phyloP scores from a whole-genome alignment of 2,329 filamentous ascomycete genomes.

The Passalora sequoiae region DNA sequence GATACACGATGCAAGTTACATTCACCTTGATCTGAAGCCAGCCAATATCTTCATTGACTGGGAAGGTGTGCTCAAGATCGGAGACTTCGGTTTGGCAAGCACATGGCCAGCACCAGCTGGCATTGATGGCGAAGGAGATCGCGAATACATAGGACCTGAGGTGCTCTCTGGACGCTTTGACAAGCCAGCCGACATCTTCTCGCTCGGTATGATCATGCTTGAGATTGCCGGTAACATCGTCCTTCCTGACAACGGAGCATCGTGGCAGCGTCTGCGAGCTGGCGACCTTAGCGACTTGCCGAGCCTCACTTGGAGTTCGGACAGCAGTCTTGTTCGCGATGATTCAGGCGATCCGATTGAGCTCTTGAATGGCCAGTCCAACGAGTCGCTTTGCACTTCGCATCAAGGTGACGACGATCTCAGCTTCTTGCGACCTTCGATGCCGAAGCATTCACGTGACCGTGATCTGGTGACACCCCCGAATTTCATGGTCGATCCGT shows the following conservation, averaged over 20 bases:
- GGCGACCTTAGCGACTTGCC: conserved; percentile 87
- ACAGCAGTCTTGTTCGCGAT: conserved; percentile 67
- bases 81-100: conserved; percentile 78
- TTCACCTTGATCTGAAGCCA: conserved; percentile 80
- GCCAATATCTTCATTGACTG: conserved; percentile 79
- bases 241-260: conserved; percentile 84
- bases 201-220: conserved; percentile 86
- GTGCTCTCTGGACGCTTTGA: conserved; percentile 81
- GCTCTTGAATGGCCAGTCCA: conserved; percentile 30
- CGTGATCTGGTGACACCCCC: conserved; percentile 65
- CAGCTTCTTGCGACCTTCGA: conserved; percentile 33
- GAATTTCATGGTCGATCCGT: conserved; percentile 77
- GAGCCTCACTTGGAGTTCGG: conserved; percentile 74
- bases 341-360: conserved; percentile 59
- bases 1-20: conserved; percentile 82
- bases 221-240: conserved; percentile 93
- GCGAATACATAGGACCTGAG: conserved; percentile 93
- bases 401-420: conserved; percentile 36
- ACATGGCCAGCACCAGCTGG: conserved; percentile 68
- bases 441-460: conserved; percentile 28
- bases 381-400: conserved; percentile 25
- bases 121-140: conserved; percentile 88
- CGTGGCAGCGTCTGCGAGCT: conserved; percentile 83
- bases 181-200: conserved; percentile 89
- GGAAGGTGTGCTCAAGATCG: conserved; percentile 77